Percentiles rank a stretch among this genome's conserved stretches.
Conservation (phyloP, 1,284 basidiomycete species). For the Sporisorium graminicola region DNA sequence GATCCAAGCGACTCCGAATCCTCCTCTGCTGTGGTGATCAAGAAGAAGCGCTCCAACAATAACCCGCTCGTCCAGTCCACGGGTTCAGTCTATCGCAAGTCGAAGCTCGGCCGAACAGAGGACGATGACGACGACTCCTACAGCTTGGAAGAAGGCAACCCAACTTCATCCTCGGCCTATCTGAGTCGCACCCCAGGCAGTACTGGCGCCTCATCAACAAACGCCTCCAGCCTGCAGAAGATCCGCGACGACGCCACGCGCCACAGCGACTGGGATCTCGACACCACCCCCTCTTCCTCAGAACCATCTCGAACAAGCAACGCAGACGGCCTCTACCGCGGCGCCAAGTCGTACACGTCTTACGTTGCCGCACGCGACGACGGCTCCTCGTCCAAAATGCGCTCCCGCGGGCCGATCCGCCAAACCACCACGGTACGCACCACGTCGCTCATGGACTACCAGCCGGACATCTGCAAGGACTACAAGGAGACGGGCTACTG, state of each 20-base stretch:
- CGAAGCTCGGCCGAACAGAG: constrained; percentile 15
- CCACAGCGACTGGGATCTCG: constrained; percentile 71
- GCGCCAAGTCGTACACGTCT: constrained; percentile 83
- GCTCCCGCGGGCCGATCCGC: constrained; percentile 72
- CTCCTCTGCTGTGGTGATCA: constrained; percentile 30
- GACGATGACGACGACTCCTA: constrained; percentile 16
- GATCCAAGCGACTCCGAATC: constrained; percentile 9
- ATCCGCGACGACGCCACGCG: constrained; percentile 71
- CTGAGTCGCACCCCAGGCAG: neutral
- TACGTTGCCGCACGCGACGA: constrained; percentile 78
- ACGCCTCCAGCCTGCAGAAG: constrained; percentile 25
- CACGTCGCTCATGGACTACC: constrained; percentile 96
- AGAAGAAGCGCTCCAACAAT: constrained; percentile 33
- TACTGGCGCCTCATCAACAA: neutral
- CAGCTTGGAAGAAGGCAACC: constrained; percentile 1
- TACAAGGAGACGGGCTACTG: constrained; percentile 99
- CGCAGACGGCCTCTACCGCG: constrained; percentile 90
- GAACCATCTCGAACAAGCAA: constrained; percentile 29
- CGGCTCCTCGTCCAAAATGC: constrained; percentile 86
- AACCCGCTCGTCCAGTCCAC: constrained; percentile 45
- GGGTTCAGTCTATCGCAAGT: constrained; percentile 19
- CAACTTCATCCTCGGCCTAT: too few species aligned
- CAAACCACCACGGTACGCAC: constrained; percentile 83
- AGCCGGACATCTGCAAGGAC: constrained; percentile 99
- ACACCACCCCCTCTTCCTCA: constrained; percentile 29